These are phyloP conservation scores for Podospora australis DNA, from an alignment of 495 filamentous ascomycete species.

Conservation along the genomic window DNA sequence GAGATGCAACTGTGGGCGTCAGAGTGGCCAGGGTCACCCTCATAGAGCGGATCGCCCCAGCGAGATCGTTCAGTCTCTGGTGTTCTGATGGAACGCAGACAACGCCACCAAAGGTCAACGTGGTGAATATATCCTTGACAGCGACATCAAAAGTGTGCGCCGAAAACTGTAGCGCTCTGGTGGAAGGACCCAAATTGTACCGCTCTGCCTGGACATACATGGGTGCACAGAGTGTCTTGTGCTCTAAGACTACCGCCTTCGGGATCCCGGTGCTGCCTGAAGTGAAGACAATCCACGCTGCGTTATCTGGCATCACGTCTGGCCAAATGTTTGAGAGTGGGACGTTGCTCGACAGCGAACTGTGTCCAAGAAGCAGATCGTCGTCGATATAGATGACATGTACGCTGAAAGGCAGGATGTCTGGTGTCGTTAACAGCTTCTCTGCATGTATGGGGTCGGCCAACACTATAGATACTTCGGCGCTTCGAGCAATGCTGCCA, in stretches of 20 bases:
- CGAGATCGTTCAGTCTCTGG: conserved; percentile 35
- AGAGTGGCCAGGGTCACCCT: conserved; percentile 19
- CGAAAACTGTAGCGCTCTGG: conserved; percentile 44
- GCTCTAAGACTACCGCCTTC: not conserved
- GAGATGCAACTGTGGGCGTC: conserved; percentile 14
- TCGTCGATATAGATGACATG: not conserved
- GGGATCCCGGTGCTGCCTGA: not conserved
- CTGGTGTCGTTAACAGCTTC: no score
- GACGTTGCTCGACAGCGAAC: not conserved
- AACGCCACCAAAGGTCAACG: conserved; percentile 51
- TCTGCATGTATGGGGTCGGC: no score
- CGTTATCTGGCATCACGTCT: not conserved
- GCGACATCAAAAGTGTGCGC: conserved; percentile 55
- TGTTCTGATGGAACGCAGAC: conserved; percentile 54
- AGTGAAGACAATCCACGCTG: not conserved
- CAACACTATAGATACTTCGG: not conserved
- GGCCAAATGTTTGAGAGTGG: not conserved
- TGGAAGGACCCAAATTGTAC: not conserved
- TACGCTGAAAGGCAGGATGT: no score
- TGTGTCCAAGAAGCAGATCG: not conserved
- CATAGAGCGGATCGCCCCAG: conserved; percentile 17
- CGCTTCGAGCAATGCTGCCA: not conserved
- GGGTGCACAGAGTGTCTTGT: not conserved
- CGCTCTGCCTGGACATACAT: not conserved
- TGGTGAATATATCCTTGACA: conserved; percentile 48